Evolutionary conservation across 495 filamentous ascomycete genomes (phyloP).

Genomic region (Lophiotrema nucula): DNA sequence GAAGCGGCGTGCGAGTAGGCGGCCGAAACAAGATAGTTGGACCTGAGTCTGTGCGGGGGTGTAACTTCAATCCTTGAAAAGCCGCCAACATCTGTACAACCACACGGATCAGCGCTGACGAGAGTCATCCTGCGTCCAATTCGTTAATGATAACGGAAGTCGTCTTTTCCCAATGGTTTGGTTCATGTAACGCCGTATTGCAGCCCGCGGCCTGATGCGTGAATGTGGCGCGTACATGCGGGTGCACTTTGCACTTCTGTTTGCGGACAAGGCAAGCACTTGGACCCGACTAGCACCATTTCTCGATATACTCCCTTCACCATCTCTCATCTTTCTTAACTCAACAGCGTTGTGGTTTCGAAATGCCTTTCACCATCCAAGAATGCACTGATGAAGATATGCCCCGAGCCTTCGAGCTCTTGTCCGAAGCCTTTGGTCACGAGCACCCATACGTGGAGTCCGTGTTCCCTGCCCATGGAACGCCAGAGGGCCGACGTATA

Average conservation of each 20-base stretch:
- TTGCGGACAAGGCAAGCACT: background rate
- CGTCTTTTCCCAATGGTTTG: background rate
- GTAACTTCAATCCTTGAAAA: no score
- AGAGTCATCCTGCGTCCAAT: no score
- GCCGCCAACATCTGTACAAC: background rate
- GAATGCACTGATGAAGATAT: background rate
- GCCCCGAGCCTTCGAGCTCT: background rate
- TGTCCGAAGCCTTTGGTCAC: background rate
- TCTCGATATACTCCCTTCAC: background rate
- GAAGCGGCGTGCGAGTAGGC: no score
- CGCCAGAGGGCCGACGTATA: background rate
- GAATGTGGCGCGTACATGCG: no score
- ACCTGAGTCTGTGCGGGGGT: no score
- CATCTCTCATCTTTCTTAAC: background rate
- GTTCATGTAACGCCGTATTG: no score
- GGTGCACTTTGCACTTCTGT: background rate
- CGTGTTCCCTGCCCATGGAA: background rate
- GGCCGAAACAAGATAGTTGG: no score
- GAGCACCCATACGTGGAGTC: background rate
- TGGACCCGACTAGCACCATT: background rate
- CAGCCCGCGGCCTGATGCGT: no score
- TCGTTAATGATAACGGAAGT: background rate
- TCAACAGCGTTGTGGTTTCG: background rate
- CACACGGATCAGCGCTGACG: no score
- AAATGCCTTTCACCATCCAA: background rate